Evolutionary conservation across 495 filamentous ascomycete species (phyloP).

Genomic region (Tuber umbilicatum): DNA sequence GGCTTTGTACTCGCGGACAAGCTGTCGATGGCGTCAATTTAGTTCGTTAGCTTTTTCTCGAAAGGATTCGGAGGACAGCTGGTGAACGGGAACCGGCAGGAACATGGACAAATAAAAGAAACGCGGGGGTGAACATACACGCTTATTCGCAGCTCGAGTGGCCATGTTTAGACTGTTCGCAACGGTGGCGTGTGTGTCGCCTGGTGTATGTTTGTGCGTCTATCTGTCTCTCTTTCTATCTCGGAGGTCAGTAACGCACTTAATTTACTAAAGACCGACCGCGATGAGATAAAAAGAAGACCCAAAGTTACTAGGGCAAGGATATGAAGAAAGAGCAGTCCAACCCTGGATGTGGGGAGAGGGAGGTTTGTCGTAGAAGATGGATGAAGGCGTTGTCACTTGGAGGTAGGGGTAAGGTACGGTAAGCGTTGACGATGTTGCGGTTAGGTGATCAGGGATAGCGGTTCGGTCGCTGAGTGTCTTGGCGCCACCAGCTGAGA

Average conservation of each 20-base stretch:
- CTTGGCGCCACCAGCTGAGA: not conserved
- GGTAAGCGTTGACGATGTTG: not conserved
- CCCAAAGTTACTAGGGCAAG: not conserved
- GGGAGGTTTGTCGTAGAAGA: not conserved
- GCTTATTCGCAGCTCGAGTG: conserved; percentile 73
- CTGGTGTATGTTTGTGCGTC: not conserved
- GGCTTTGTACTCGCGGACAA: conserved; percentile 87
- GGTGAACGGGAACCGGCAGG: not conserved
- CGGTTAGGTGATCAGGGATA: not conserved
- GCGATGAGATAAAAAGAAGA: not conserved
- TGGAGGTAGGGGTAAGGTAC: not conserved
- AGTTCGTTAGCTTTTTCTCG: conserved; percentile 8
- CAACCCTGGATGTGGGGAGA: not conserved
- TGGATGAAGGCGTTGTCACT: not conserved
- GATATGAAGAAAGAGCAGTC: not conserved
- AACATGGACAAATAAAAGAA: not conserved
- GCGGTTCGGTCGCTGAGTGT: not conserved
- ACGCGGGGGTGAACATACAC: conserved; percentile 51
- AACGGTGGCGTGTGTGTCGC: not conserved
- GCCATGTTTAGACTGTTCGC: conserved; percentile 54
- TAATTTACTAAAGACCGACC: not conserved
- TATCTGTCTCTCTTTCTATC: not conserved
- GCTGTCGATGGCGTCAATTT: conserved; percentile 47
- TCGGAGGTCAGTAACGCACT: not conserved
- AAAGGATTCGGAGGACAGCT: not conserved